These are phyloP conservation scores for Benincasa hispida DNA, from an alignment of 306 rosid genomes.

Conservation along the genomic window DNA sequence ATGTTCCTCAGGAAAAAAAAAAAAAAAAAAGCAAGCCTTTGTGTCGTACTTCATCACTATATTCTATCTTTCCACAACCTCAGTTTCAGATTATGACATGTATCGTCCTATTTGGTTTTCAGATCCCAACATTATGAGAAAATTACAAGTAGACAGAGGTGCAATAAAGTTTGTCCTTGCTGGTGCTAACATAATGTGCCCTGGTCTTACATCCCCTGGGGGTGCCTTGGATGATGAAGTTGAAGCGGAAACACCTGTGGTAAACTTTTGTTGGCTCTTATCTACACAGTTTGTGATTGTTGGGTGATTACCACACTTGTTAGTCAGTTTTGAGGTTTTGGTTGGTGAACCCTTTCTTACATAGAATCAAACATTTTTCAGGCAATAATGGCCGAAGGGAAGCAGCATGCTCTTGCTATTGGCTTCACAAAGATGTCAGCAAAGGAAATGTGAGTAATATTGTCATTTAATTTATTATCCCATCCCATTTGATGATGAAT, in stretches of 20 bases:
- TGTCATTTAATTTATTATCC: not conserved
- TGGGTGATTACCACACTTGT: not conserved
- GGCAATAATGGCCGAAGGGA: conserved; percentile 99
- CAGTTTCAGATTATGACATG: not conserved
- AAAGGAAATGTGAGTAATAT: conserved; percentile 69
- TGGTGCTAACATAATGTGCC: conserved; percentile 99
- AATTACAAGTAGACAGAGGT: conserved; percentile 88
- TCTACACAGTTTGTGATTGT: not conserved
- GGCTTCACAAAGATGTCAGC: conserved; percentile 99
- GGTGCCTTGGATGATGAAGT: conserved; percentile 83
- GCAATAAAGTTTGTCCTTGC: conserved; percentile 88
- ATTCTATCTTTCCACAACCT: not conserved
- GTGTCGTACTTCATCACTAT: not conserved
- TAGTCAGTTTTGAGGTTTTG: not conserved
- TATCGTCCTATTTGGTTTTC: conserved; percentile 11
- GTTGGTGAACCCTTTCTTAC: conserved; percentile 10
- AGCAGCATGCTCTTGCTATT: conserved; percentile 94
- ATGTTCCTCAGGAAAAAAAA: too few species aligned
- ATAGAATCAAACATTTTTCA: conserved; percentile 25
- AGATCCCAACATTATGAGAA: conserved; percentile 94
- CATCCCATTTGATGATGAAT: not conserved
- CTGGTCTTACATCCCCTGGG: conserved; percentile 96
- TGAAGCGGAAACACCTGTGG: conserved; percentile 89
- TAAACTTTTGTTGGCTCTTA: conserved; percentile 16
- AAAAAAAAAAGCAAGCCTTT: not conserved